Conservation (phyloP, 192 early-diverging fungal species). For the Podila clonocystis region DNA sequence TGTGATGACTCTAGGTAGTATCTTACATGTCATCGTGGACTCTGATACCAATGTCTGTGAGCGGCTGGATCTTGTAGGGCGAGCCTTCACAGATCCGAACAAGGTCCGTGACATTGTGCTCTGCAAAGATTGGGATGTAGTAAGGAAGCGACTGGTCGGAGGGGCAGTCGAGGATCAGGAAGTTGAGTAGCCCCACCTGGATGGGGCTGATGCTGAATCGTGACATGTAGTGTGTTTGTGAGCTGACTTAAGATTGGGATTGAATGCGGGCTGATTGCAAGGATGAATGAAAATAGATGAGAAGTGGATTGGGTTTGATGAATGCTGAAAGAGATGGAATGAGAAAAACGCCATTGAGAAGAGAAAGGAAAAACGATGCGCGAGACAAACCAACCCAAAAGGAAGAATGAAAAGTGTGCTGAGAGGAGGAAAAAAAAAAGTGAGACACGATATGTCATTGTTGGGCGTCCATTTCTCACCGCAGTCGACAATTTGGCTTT, state of each 20-base stretch:
- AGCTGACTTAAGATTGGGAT: neutral
- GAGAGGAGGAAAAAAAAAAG: neutral
- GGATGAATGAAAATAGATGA: neutral
- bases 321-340: neutral
- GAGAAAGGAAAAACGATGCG: neutral
- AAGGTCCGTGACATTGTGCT: constrained; percentile 68
- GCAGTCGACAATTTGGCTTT: no score
- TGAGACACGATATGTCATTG: neutral
- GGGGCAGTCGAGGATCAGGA: constrained; percentile 78
- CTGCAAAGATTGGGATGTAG: constrained; percentile 62
- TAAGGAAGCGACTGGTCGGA: constrained; percentile 60
- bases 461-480: no score
- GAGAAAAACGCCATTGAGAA: neutral
- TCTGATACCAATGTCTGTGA: constrained; percentile 61
- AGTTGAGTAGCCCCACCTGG: constrained; percentile 38
- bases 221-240: constrained; percentile 6
- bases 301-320: neutral
- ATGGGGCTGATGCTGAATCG: constrained; percentile 35
- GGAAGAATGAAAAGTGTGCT: neutral
- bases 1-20: neutral
- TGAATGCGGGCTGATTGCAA: neutral
- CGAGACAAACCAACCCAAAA: neutral
- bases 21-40: constrained; percentile 67
- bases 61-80: constrained; percentile 62
- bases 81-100: constrained; percentile 72